Base-by-base conservation (phyloP, 176 grass and related monocot species). In the Eragrostis curvula region DNA sequence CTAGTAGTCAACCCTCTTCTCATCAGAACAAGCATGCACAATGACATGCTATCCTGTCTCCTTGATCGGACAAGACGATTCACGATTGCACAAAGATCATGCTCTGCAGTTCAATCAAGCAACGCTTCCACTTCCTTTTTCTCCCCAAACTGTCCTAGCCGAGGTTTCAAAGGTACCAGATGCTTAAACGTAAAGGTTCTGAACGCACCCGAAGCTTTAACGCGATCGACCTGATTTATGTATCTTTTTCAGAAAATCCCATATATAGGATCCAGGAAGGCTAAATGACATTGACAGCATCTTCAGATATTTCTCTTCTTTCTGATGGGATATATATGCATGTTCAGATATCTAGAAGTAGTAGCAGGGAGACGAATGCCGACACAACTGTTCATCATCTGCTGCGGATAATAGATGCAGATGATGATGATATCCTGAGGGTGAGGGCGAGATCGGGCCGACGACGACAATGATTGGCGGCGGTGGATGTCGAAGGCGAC, bases 1-100 rank as follows among this genome's bases (percentile, higher is more conserved):
- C 5, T 13, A 1, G 57, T 75, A 9, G 75, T 92, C 87, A 89
- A 84, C 81, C 84, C 59, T 82, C 8, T 82, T 90, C 70, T 74
- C 36, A 18, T 58, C 59, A n/a, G 81, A 29, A 55, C 49, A 42
- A 70, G 70, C 36, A 17, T n/a, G 40, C 5, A 21, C 17, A 24
- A 8, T 39, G 61, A 11, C 27, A 66, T 57, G 61, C 50, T 30
- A 40, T 30, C 12, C 12, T 3, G 29, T 2, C 15, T 32, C 4
- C 13, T 29, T 69, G 51, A 41, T n/a, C 18, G 0, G 13, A 28
- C 8, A 20, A 6, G 6, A 49, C n/a, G n/a, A n/a, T n/a, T n/a
- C n/a, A 9, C 32, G 30, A 61, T 50, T 29, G 70, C 59, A 12
- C 6, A 28, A 27, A 39, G 7, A 68, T n/a, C 7, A 15, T 28